Percentiles rank a stretch among this genome's conserved stretches.
These are phyloP conservation scores for Candida pseudoviswanathii DNA, from an alignment of 1,139 yeast genomes.

Conservation along the genomic window DNA sequence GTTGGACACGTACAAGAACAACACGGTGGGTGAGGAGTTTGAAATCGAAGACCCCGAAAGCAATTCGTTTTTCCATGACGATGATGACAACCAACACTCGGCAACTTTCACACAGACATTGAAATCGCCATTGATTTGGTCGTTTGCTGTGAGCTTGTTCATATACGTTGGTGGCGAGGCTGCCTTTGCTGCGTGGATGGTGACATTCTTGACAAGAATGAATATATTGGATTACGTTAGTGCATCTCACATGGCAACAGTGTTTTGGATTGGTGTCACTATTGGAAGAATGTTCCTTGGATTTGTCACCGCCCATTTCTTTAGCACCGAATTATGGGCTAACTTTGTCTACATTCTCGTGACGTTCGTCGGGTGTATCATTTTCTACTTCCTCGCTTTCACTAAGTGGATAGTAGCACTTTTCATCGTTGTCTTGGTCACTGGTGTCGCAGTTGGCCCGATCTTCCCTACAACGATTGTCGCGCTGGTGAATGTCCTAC, in stretches of 20 bases:
- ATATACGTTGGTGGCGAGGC: constrained; percentile 68
- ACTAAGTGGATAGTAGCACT: constrained; percentile 19
- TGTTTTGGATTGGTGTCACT: constrained; percentile 69
- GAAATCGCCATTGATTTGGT: constrained; percentile 45
- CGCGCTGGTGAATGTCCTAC: constrained; percentile 63
- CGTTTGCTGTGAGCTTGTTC: constrained; percentile 54
- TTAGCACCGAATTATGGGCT: constrained; percentile 50
- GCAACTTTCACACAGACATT: constrained; percentile 36
- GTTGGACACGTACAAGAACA: constrained; percentile 5
- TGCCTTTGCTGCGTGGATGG: constrained; percentile 71
- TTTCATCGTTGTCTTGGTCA: constrained; percentile 45
- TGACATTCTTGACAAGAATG: constrained; percentile 56
- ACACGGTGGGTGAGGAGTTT: constrained; percentile 13
- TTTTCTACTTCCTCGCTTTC: constrained; percentile 33
- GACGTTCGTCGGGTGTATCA: constrained; percentile 31
- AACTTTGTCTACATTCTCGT: constrained; percentile 29
- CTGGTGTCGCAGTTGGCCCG: constrained; percentile 79
- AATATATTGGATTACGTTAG: constrained; percentile 44
- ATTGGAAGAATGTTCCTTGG: constrained; percentile 62
- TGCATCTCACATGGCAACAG: constrained; percentile 62
- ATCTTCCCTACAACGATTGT: constrained; percentile 76
- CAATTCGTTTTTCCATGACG: constrained; percentile 14
- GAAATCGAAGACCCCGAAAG: constrained; percentile 13
- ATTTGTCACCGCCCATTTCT: constrained; percentile 56
- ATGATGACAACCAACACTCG: constrained; percentile 19